Evolutionary conservation across 2,329 filamentous ascomycete species (phyloP), one percentile per base, ranked within the genome.

Genomic region (Xylaria sp.): DNA sequence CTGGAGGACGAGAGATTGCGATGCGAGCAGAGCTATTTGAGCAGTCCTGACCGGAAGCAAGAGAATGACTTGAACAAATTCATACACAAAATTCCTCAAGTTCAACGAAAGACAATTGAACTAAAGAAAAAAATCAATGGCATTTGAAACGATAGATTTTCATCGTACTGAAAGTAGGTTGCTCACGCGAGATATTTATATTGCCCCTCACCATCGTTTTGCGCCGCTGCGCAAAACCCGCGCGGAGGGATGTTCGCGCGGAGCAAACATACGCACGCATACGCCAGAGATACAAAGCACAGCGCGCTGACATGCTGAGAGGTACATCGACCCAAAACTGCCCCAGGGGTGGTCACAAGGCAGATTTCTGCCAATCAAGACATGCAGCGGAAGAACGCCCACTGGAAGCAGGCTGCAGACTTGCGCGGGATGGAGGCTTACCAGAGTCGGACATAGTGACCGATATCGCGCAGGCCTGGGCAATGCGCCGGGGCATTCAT

Each of bases 221-320:
- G 76, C 76, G 76, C 76, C 28, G 66, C 41, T 46, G 75, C 76
- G 76, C 76, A 77, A 75, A 76, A 72, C 54, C 70, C 66, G 65
- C 68, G 73, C 72, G 73, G 73, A 72, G 70, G 63, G 64, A 65
- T 66, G 69, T 64, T 62, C 67, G 74, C 64, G 70, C 70, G 66
- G 15, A 73, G 70, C 66, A 65, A 50, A 60, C 41, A 50, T 34
- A 37, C 52, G 34, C 34, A 51, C 48, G 50, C 51, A 60, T 56
- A 46, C 37, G 37, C 61, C 68, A 7, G 28, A 44, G 54, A 56
- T 37, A 44, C 57, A 28, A 51, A 63, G 31, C 46, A 52, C 59
- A 55, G 15, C 20, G 54, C 56, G 51, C 66, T 66, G 63, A 63
- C 55, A 65, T 55, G 50, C 39, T 20, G 51, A 59, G 63, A 57